Conservation (phyloP, 768 basidiomycete genomes). For the Tulasnella sp. region DNA sequence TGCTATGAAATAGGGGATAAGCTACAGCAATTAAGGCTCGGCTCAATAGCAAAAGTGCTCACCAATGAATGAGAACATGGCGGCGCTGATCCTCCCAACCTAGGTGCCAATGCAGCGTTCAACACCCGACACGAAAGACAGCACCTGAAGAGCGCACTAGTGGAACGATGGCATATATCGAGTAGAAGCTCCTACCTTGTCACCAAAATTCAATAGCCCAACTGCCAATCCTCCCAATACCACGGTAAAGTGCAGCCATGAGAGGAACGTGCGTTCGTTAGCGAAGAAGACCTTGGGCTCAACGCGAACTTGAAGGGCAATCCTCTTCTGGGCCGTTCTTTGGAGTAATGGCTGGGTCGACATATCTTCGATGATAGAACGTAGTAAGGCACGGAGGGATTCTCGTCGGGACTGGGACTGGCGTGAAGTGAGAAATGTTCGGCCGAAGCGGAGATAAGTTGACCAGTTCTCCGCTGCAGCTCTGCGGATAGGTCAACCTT, state of each 20-base stretch:
- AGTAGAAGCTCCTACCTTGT: constrained; percentile 49
- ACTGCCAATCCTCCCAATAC: constrained; percentile 94
- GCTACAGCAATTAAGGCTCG: no score
- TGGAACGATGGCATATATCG: neutral
- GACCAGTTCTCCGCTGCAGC: no score
- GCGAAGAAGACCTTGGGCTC: constrained; percentile 94
- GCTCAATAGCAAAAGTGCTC: no score
- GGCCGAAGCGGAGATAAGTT: no score
- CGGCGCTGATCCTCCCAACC: constrained; percentile 94
- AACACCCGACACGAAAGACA: no score
- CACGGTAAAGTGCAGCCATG: constrained; percentile 98
- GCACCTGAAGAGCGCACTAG: neutral
- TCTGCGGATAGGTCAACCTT: no score
- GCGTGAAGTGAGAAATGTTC: no score
- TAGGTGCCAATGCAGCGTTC: constrained; percentile 29
- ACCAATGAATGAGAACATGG: constrained; percentile 94
- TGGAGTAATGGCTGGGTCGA: constrained; percentile 97
- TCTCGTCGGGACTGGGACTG: no score
- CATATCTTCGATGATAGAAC: constrained; percentile 38
- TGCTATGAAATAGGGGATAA: constrained; percentile 37
- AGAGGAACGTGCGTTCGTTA: constrained; percentile 86
- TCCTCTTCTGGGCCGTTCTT: constrained; percentile 87
- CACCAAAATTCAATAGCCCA: constrained; percentile 95
- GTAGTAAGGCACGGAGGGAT: no score
- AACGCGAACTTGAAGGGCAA: constrained; percentile 89